A percentile compares a stretch with the other conserved stretches of the same genome.
These are phyloP conservation scores for Cinnamomum micranthum DNA, from an alignment of 164 flowering plant species.

Conservation along the genomic window DNA sequence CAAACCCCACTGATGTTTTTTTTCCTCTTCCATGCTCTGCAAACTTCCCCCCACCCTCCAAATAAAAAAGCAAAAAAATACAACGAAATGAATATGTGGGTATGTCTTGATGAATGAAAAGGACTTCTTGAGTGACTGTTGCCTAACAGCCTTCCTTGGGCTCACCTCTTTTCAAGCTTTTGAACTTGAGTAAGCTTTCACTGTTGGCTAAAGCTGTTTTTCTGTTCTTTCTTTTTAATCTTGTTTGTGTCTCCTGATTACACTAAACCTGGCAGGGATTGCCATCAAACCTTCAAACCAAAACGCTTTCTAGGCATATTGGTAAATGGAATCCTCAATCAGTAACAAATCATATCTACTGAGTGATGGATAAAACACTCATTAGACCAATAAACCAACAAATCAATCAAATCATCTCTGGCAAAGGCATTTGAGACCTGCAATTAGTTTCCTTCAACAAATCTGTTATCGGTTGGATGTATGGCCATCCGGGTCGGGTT, in stretches of 20 bases:
- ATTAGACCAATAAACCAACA: constrained; percentile 12
- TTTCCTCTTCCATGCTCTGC: not conserved
- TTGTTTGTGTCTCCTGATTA: constrained; percentile 17
- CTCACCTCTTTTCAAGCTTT: constrained; percentile 17
- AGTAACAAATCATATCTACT: constrained; percentile 10
- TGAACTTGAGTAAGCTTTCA: constrained; percentile 30
- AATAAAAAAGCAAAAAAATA: constrained; percentile 7
- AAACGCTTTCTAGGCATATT: constrained; percentile 8
- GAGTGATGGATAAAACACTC: constrained; percentile 19
- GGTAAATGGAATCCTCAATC: constrained; percentile 27
- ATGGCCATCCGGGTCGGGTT: constrained; percentile 49
- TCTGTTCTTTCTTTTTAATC: constrained; percentile 5
- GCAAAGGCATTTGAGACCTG: not conserved
- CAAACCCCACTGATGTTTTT: not conserved
- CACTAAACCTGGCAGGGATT: constrained; percentile 1
- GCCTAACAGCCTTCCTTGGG: constrained; percentile 20
- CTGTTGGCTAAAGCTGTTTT: constrained; percentile 22
- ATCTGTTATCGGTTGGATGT: constrained; percentile 28
- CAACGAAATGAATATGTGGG: constrained; percentile 18
- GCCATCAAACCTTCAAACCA: constrained; percentile 5
- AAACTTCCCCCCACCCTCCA: not conserved
- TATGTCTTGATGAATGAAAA: constrained; percentile 12
- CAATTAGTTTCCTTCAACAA: not conserved
- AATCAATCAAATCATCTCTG: not conserved
- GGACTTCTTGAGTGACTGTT: constrained; percentile 8